Percentiles rank a stretch among this genome's conserved stretches.
Evolutionary conservation across 1,139 yeast species (phyloP).

Genomic region (Spathaspora sp.): DNA sequence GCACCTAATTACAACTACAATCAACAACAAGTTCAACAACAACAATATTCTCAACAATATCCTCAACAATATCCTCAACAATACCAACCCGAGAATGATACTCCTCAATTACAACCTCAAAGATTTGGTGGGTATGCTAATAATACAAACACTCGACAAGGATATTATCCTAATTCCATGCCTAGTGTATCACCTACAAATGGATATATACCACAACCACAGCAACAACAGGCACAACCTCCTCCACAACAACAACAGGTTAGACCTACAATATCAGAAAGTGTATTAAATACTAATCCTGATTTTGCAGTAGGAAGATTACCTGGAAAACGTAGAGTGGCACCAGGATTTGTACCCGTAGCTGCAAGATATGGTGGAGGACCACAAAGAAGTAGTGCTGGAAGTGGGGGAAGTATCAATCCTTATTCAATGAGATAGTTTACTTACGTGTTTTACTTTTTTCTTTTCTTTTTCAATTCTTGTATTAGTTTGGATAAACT

Average conservation of each 20-base stretch:
- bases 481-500: background rate
- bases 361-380: conserved; percentile 17
- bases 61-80: conserved; percentile 11
- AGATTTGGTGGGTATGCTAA: conserved; percentile 4
- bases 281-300: conserved; percentile 50
- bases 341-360: conserved; percentile 20
- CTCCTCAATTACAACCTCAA: conserved; percentile 9
- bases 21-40: no score
- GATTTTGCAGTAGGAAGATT: conserved; percentile 44
- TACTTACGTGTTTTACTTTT: conserved; percentile 1
- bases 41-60: background rate
- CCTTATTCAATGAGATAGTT: conserved; percentile 15
- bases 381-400: conserved; percentile 16
- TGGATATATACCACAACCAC: background rate
- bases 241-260: conserved; percentile 9
- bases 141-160: background rate
- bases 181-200: background rate
- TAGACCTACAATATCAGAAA: conserved; percentile 45
- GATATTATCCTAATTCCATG: background rate
- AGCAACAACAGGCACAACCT: conserved; percentile 13
- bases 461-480: background rate
- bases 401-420: no score
- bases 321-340: conserved; percentile 24
- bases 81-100: background rate
- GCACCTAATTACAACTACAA: conserved; percentile 65